Percentiles rank a stretch among this genome's conserved stretches.
Evolutionary conservation across 2,329 filamentous ascomycete species (phyloP).

Genomic region (Colletotrichum tamarilloi): DNA sequence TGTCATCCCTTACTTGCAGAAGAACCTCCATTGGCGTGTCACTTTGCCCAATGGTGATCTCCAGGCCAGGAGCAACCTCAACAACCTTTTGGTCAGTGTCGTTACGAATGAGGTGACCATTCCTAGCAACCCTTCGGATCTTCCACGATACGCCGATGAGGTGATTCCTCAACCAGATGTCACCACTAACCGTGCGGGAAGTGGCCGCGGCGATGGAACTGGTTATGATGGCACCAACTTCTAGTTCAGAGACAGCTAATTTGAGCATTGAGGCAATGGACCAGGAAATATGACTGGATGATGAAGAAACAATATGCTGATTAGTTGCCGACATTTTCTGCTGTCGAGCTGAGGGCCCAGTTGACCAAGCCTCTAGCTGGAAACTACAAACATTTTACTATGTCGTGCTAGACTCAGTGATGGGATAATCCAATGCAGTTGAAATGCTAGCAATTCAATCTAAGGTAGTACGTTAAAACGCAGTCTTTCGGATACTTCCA

Average conservation of each 20-base stretch:
- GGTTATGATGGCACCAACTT: constrained; percentile 9
- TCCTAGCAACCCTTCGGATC: constrained; percentile 3
- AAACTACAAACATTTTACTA: too few species aligned
- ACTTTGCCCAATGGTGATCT: constrained; percentile 38
- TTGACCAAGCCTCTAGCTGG: too few species aligned
- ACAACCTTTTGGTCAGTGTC: constrained; percentile 21
- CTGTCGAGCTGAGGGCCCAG: background rate
- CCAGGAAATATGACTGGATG: background rate
- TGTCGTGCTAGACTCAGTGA: too few species aligned
- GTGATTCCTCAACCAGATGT: constrained; percentile 13
- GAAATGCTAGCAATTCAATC: too few species aligned
- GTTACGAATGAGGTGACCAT: constrained; percentile 26
- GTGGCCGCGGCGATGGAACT: constrained; percentile 18
- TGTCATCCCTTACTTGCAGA: constrained; percentile 42
- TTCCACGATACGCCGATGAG: constrained; percentile 14
- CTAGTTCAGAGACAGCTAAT: background rate
- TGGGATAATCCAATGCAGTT: too few species aligned
- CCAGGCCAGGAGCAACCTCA: constrained; percentile 1
- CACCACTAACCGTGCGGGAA: constrained; percentile 20
- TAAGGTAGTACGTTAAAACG: too few species aligned
- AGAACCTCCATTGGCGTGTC: constrained; percentile 41
- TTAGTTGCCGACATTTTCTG: background rate
- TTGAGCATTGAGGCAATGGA: too few species aligned
- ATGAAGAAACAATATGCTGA: background rate
- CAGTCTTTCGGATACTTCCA: too few species aligned